Conservation (phyloP, 192 early-diverging fungal genomes). For the Mortierella hygrophila region DNA sequence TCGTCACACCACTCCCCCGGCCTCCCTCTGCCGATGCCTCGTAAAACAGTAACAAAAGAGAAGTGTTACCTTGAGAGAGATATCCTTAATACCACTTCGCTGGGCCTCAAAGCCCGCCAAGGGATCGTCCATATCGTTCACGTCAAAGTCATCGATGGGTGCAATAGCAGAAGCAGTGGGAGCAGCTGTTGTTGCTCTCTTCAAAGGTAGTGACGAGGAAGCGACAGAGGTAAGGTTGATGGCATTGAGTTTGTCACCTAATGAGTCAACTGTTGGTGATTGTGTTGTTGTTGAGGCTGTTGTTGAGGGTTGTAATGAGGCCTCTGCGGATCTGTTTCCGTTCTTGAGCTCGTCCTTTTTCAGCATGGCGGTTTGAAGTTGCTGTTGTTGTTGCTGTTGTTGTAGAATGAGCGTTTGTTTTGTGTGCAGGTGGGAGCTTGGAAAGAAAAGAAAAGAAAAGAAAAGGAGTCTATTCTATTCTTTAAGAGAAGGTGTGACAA, state of each 20-base stretch:
- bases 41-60: neutral
- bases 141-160: conserved; percentile 35
- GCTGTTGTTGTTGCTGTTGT: neutral
- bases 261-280: neutral
- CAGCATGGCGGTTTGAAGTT: conserved; percentile 17
- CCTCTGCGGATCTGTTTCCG: conserved; percentile 37
- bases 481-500: too few relatives aligned
- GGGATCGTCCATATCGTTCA: conserved; percentile 55
- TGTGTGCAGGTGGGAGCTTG: neutral
- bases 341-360: conserved; percentile 53
- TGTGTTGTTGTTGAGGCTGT: neutral
- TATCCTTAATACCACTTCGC: conserved; percentile 52
- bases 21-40: too few relatives aligned
- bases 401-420: neutral
- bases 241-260: conserved; percentile 24
- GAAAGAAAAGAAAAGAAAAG: neutral
- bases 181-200: neutral
- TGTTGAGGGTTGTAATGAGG: conserved; percentile 12
- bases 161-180: neutral
- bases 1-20: too few relatives aligned
- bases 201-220: neutral
- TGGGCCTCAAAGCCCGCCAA: conserved; percentile 55
- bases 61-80: conserved; percentile 41
- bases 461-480: neutral
- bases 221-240: conserved; percentile 5